phyloP scores from a whole-genome alignment of 2,329 filamentous ascomycete species.

The Dothistroma pini region DNA sequence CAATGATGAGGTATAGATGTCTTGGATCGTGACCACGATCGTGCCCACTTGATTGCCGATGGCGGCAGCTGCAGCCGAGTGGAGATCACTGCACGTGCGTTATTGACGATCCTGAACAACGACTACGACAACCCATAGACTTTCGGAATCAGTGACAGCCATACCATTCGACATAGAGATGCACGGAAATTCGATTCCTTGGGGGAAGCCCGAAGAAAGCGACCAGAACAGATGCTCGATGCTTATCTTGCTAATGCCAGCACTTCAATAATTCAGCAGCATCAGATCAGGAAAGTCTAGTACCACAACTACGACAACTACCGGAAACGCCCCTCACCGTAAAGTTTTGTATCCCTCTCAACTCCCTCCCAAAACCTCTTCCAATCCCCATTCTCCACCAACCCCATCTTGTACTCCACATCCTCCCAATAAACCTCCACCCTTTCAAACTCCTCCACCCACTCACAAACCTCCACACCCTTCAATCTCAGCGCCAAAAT shows the following conservation, averaged over 20 bases:
- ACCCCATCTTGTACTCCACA: slow-evolving; percentile 3
- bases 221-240: too few relatives aligned
- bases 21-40: neutral
- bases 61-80: neutral
- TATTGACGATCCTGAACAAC: neutral
- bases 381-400: neutral
- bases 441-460: slow-evolving; percentile 3
- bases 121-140: neutral
- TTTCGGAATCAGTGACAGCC: neutral
- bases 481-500: slow-evolving; percentile 1
- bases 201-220: too few relatives aligned
- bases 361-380: neutral
- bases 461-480: slow-evolving; percentile 7
- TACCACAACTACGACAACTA: neutral
- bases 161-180: too few relatives aligned
- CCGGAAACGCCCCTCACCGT: neutral
- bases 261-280: too few relatives aligned
- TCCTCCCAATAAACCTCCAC: slow-evolving; percentile 7
- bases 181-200: too few relatives aligned
- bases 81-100: neutral
- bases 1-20: neutral
- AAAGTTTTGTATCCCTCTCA: neutral
- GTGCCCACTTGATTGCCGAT: neutral
- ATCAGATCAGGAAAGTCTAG: too few relatives aligned
- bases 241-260: too few relatives aligned